A percentile compares a stretch with the other conserved stretches of the same genome.
These are phyloP conservation scores for Maudiozyma pseudohumilis DNA, from an alignment of 805 yeast species.

Conservation along the genomic window DNA sequence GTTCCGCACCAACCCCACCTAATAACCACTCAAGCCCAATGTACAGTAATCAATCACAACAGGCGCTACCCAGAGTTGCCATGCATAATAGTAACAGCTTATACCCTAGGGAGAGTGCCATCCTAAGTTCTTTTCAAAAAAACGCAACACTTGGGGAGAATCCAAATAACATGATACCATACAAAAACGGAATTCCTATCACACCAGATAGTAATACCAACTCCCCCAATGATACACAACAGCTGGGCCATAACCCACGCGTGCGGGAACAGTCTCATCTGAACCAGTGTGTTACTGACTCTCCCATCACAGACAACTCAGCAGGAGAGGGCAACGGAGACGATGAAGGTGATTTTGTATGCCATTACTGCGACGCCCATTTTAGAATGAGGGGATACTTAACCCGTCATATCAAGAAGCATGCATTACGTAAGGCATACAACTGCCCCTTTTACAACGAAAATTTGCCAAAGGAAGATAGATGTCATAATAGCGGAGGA, in stretches of 20 bases:
- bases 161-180: not conserved
- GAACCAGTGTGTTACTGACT: not conserved
- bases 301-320: not conserved
- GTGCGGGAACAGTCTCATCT: not conserved
- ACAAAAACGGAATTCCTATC: constrained; percentile 8
- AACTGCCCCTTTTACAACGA: constrained; percentile 35
- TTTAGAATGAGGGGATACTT: constrained; percentile 81
- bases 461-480: constrained; percentile 20
- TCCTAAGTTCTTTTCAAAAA: not conserved
- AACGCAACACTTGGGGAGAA: not conserved
- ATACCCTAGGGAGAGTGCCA: no score
- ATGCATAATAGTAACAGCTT: no score
- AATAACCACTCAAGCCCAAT: no score
- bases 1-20: no score
- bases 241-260: constrained; percentile 7
- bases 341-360: constrained; percentile 32
- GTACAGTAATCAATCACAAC: no score
- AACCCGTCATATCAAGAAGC: constrained; percentile 87
- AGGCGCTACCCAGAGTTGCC: no score
- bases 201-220: constrained; percentile 16
- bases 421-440: constrained; percentile 74
- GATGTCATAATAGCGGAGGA: constrained; percentile 49
- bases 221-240: constrained; percentile 8
- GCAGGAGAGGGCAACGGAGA: not conserved
- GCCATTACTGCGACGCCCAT: constrained; percentile 69